phyloP scores from a whole-genome alignment of 108 stramenopile genomes.

The Cyclotella atomus region DNA sequence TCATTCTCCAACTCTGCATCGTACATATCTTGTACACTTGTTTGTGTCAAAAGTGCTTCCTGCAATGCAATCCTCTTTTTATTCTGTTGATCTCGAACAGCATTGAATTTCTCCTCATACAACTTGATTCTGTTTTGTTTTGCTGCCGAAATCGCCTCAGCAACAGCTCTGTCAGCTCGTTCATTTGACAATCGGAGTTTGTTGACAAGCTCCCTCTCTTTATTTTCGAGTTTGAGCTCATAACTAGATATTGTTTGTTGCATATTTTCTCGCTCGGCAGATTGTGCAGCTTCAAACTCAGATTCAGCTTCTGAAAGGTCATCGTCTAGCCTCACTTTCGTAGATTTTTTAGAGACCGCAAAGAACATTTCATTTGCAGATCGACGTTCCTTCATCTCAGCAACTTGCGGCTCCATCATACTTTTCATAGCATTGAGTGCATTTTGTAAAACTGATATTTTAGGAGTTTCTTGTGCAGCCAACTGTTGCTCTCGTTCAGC shows the following conservation, averaged over 20 bases:
- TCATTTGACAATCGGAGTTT: constrained; percentile 26
- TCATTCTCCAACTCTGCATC: constrained; percentile 42
- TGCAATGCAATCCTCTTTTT: constrained; percentile 6
- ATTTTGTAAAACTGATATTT: constrained; percentile 10
- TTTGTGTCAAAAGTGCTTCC: constrained; percentile 13
- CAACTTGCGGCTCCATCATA: constrained; percentile 10
- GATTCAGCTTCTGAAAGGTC: constrained; percentile 13
- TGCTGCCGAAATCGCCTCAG: constrained; percentile 17
- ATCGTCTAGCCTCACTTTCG: constrained; percentile 1
- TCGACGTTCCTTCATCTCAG: constrained; percentile 26
- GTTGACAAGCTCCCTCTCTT: constrained; percentile 16
- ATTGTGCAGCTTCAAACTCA: constrained; percentile 10
- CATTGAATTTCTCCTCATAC: constrained; percentile 34
- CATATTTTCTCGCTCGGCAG: constrained; percentile 6
- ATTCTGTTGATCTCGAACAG: constrained; percentile 19
- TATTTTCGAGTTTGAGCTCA: constrained; percentile 20
- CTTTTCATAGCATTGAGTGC: constrained; percentile 2
- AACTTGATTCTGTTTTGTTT: constrained; percentile 23
- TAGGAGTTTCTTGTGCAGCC: constrained; percentile 7
- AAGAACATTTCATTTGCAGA: constrained; percentile 37
- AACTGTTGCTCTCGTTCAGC: constrained; percentile 9
- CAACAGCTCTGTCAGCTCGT: constrained; percentile 15
- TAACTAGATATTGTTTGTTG: constrained; percentile 10
- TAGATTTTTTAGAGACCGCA: constrained; percentile 6
- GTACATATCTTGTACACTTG: constrained; percentile 21